Evolutionary conservation across 140 eudicot genomes (phyloP).

Genomic region (Senecio squalidus): DNA sequence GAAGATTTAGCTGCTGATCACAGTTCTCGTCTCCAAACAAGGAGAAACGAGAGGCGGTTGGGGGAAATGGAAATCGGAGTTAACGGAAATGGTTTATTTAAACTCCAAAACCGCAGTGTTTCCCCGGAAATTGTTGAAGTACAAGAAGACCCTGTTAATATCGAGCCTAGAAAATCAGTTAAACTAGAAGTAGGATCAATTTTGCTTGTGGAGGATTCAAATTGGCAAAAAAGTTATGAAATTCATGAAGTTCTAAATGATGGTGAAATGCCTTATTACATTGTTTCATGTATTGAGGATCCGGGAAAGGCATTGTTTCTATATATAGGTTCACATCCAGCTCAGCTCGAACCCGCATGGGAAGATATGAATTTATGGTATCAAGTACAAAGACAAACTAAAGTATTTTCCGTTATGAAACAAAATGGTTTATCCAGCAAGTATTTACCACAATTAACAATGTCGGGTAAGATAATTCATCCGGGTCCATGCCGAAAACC

Average conservation of each 20-base stretch:
- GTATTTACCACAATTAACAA: conserved; percentile 61
- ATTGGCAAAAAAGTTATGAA: conserved; percentile 41
- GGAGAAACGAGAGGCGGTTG: conserved; percentile 61
- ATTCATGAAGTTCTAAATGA: conserved; percentile 48
- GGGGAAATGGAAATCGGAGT: conserved; percentile 46
- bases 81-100: conserved; percentile 50
- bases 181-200: conserved; percentile 51
- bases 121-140: conserved; percentile 75
- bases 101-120: conserved; percentile 40
- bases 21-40: conserved; percentile 74
- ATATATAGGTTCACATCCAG: conserved; percentile 85
- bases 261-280: conserved; percentile 44
- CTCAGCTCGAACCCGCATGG: conserved; percentile 89
- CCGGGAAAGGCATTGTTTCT: conserved; percentile 42
- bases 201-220: conserved; percentile 52
- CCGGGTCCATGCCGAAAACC: conserved; percentile 61
- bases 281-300: conserved; percentile 44
- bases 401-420: conserved; percentile 70
- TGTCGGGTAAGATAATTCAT: conserved; percentile 75
- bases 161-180: conserved; percentile 33
- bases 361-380: conserved; percentile 96
- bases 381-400: conserved; percentile 96
- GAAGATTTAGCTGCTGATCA: conserved; percentile 86
- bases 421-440: conserved; percentile 71
- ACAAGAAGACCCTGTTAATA: conserved; percentile 39